Base-by-base conservation (phyloP, 1,284 basidiomycete species). In the Marasmius tenuissimus region DNA sequence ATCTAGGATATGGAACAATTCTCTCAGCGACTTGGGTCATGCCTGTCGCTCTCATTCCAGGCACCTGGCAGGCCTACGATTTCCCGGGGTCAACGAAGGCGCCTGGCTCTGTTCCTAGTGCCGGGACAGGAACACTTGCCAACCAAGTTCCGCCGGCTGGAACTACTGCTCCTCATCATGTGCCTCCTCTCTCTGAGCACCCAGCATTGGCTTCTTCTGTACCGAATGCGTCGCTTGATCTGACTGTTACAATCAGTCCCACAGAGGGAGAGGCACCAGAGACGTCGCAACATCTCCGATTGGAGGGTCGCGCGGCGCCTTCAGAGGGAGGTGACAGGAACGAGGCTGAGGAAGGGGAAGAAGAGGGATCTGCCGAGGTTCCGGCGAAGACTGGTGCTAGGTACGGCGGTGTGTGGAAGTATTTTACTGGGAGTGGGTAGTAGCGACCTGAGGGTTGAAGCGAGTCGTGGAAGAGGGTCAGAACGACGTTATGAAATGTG, bases 1-100 rank as follows among this genome's bases (percentile, higher is more conserved):
- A 69, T 63, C 64, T 70, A 82, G 88, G 88, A 5, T 75, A 82
- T 60, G 88, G 88, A 12, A 82, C 89, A 6, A 81, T 84, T 47
- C 71, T 91, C 27, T 84, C 81, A 6, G 88, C 88, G 2, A 87
- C 88, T 1, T 91, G 88, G 89, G 71, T 91, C 27, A 73, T 90
- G 1, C 88, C 89, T 1, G 78, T 90, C 12, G 82, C 85, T 3
- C 71, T 89, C 57, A 81, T 91, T 37, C 88, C 88, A 12, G 77
- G 85, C 20, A 83, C 85, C 18, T 89, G 87, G 88, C 74, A 77
- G 54, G 72, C 73, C 35, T 64, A 72, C 9, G 72, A 79, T 42
- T 76, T 78, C 61, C 77, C 80, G 35, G 20, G 27, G 27, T 27
- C 7, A 33, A 38, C 52, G 33, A 37, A 37, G 11, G 27, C 34